These are phyloP conservation scores for Rhynchospora pubera DNA, from an alignment of 176 grass and related monocot genomes.

Conservation along the genomic window DNA sequence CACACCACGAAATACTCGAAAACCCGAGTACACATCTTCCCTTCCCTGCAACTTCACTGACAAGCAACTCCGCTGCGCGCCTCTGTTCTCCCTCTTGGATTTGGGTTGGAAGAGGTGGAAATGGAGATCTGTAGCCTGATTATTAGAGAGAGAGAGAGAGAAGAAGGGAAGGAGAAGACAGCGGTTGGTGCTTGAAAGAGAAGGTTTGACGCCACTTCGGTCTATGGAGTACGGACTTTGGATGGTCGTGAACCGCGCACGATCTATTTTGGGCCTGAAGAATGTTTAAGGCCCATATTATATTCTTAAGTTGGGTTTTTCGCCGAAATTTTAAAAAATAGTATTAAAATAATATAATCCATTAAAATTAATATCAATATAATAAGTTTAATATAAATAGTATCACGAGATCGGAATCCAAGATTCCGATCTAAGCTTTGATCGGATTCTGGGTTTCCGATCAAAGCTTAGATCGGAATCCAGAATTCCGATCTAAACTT, in stretches of 20 bases:
- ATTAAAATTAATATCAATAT: too few species aligned
- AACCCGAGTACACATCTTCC: constrained; percentile 28
- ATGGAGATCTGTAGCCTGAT: constrained; percentile 7
- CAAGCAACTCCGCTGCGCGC: background rate
- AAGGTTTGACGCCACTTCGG: constrained; percentile 2
- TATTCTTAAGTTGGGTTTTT: background rate
- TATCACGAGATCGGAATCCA: too few species aligned
- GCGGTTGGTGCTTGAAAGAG: background rate
- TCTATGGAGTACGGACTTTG: background rate
- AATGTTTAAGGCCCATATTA: background rate
- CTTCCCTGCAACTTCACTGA: background rate
- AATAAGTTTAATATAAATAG: too few species aligned
- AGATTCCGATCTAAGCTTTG: too few species aligned
- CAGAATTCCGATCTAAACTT: too few species aligned
- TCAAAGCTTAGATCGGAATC: too few species aligned
- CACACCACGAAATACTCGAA: constrained; percentile 99
- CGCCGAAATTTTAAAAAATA: too few species aligned
- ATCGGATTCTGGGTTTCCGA: too few species aligned
- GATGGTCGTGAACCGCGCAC: background rate
- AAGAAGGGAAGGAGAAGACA: constrained; percentile 9
- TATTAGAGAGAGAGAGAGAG: background rate
- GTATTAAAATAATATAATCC: too few species aligned
- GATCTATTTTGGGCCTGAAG: background rate
- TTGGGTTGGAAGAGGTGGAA: background rate
- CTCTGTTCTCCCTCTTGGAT: background rate